phyloP scores from a whole-genome alignment of 2,329 filamentous ascomycete genomes.

The Mycocentrospora acerina region DNA sequence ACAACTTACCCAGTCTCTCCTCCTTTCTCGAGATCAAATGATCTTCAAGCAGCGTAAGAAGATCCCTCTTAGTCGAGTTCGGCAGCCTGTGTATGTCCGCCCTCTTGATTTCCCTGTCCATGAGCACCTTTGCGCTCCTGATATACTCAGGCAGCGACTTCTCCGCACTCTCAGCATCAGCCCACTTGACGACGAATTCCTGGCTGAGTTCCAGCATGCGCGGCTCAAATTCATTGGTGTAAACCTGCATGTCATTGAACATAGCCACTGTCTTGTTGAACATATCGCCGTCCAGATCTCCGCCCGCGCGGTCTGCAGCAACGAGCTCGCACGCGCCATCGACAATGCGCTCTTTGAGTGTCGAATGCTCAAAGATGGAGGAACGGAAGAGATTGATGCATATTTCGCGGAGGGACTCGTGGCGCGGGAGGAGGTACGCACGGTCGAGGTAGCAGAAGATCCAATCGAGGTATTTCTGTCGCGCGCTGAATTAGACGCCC shows the following conservation, averaged over 20 bases:
- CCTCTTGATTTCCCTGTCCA: conserved; percentile 70
- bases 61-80: conserved; percentile 74
- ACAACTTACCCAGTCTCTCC: conserved; percentile 33
- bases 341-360: conserved; percentile 57
- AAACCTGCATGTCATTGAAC: conserved; percentile 82
- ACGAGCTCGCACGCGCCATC: conserved; percentile 77
- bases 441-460: conserved; percentile 95
- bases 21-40: conserved; percentile 71
- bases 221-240: conserved; percentile 77
- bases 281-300: conserved; percentile 60
- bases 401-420: conserved; percentile 79
- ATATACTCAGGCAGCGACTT: conserved; percentile 75
- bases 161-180: conserved; percentile 62
- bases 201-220: conserved; percentile 68
- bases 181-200: conserved; percentile 69
- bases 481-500: conserved; percentile 5
- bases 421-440: conserved; percentile 77
- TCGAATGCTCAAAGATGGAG: conserved; percentile 56
- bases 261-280: conserved; percentile 77
- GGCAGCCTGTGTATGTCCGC: conserved; percentile 83
- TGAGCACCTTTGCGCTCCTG: conserved; percentile 65
- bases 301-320: conserved; percentile 64
- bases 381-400: conserved; percentile 73
- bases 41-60: conserved; percentile 72
- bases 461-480: conserved; percentile 72